phyloP scores from a whole-genome alignment of 208 protist genomes.

The Borovskyia barvae region DNA sequence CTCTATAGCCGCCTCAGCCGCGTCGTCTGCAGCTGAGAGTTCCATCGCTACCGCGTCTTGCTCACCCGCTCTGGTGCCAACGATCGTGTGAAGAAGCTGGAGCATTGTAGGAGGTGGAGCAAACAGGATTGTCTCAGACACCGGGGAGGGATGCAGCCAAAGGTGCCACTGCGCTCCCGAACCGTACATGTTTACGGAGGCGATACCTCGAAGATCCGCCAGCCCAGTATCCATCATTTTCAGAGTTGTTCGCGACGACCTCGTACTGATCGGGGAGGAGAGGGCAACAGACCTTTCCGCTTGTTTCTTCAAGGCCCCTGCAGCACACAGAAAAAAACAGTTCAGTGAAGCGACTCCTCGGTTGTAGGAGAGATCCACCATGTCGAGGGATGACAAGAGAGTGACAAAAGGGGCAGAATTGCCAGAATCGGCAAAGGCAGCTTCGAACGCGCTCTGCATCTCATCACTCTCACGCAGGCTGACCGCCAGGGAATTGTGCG shows the following conservation, averaged over 20 bases:
- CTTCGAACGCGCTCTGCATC: slow-evolving; percentile 41
- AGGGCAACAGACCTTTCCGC: background rate
- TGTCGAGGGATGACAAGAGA: background rate
- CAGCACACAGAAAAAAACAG: slow-evolving; percentile 39
- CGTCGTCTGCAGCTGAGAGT: background rate
- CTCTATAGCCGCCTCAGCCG: slow-evolving; percentile 4
- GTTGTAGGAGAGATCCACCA: slow-evolving; percentile 52
- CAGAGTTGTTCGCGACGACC: too few relatives aligned
- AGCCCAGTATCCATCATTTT: slow-evolving; percentile 9
- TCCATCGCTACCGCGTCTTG: background rate
- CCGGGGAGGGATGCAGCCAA: slow-evolving; percentile 26
- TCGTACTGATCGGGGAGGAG: too few relatives aligned
- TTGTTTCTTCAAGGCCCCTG: background rate
- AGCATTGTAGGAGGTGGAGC: slow-evolving; percentile 7
- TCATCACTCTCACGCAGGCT: slow-evolving; percentile 52
- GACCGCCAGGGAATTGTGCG: slow-evolving; percentile 58
- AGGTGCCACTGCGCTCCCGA: slow-evolving; percentile 14
- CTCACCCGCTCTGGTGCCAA: background rate
- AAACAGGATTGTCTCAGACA: slow-evolving; percentile 25
- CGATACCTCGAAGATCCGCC: slow-evolving; percentile 32
- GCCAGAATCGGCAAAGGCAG: background rate
- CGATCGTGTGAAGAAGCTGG: slow-evolving; percentile 16
- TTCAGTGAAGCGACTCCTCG: slow-evolving; percentile 38
- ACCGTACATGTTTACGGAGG: slow-evolving; percentile 13
- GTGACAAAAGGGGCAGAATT: background rate